Conservation (phyloP, 2,329 filamentous ascomycete genomes). For the Calonectria ilicicola region DNA sequence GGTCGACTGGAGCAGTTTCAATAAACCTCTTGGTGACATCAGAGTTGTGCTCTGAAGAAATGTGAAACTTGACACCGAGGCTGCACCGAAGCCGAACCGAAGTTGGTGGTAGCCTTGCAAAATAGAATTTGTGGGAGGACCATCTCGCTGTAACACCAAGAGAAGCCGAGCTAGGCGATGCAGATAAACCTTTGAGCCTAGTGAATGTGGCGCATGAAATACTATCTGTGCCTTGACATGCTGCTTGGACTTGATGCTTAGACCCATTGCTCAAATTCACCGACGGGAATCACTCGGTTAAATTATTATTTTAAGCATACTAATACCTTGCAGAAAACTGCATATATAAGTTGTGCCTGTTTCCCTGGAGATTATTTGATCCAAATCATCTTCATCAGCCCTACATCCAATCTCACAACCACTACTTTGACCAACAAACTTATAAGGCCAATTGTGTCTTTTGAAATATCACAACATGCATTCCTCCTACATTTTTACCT, state of each 20-base stretch:
- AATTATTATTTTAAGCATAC: no score
- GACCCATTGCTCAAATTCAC: neutral
- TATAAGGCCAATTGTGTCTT: no score
- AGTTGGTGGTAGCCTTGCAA: neutral
- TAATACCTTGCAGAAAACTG: neutral
- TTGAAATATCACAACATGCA: neutral
- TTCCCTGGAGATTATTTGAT: neutral
- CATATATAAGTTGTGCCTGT: neutral
- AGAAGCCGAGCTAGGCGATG: neutral
- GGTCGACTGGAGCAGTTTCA: no score
- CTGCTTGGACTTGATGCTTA: neutral
- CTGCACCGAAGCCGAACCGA: neutral
- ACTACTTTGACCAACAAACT: neutral
- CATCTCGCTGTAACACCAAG: neutral
- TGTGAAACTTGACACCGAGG: neutral
- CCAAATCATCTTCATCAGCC: neutral
- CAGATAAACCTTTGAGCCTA: neutral
- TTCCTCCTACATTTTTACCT: neutral
- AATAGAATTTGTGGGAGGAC: neutral
- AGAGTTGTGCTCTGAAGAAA: neutral
- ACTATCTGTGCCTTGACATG: no score
- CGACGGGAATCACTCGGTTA: no score
- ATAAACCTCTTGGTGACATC: no score
- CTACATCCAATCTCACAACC: neutral
- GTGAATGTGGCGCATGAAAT: no score